Evolutionary conservation across 148 eudicot genomes (phyloP).

Genomic region (Talinum fruticosum): DNA sequence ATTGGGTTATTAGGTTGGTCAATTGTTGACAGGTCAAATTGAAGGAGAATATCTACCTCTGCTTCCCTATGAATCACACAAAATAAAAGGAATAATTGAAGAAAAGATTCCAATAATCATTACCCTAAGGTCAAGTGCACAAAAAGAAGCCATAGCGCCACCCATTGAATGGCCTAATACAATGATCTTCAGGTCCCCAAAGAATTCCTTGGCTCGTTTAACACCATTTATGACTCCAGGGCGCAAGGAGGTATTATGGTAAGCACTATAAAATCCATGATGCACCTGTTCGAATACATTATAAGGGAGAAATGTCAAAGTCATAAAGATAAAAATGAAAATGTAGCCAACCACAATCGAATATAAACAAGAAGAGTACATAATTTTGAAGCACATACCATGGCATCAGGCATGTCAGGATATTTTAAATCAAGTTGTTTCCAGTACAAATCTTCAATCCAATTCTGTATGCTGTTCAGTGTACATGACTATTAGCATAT

Average conservation of each 20-base stretch:
- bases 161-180: conserved; percentile 98
- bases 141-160: conserved; percentile 95
- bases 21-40: too few species aligned
- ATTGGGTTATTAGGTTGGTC: too few species aligned
- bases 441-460: conserved; percentile 97
- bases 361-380: background rate
- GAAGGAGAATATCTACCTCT: background rate
- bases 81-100: background rate
- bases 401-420: conserved; percentile 77
- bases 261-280: conserved; percentile 93
- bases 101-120: conserved; percentile 13
- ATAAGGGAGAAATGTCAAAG: background rate
- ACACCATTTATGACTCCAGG: conserved; percentile 67
- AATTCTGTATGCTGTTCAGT: conserved; percentile 68
- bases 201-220: conserved; percentile 51
- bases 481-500: background rate
- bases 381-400: conserved; percentile 39
- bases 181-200: conserved; percentile 58
- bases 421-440: conserved; percentile 84
- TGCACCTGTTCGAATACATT: conserved; percentile 59
- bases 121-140: conserved; percentile 90
- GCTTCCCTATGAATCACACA: background rate
- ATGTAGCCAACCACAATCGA: background rate
- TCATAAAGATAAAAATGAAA: background rate
- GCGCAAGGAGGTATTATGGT: conserved; percentile 79